phyloP scores from a whole-genome alignment of 495 filamentous ascomycete genomes.

The Halenospora varia region DNA sequence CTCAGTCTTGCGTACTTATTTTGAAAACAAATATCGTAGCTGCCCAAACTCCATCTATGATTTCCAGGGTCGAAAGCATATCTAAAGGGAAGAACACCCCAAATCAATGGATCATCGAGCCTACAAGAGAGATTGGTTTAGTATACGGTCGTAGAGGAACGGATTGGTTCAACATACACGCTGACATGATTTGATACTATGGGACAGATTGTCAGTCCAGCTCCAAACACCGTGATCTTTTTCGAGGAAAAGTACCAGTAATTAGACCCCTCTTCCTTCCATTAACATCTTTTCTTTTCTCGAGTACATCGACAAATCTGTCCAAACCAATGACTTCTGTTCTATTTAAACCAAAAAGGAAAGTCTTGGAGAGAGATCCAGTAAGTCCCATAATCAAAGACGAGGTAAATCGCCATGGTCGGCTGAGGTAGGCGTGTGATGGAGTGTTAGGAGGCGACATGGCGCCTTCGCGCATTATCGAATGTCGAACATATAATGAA shows the following conservation, averaged over 20 bases:
- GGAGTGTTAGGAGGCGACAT: slow-evolving; percentile 20
- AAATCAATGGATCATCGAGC: slow-evolving; percentile 90
- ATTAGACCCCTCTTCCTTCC: slow-evolving; percentile 72
- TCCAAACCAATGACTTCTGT: slow-evolving; percentile 68
- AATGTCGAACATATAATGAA: slow-evolving; percentile 9
- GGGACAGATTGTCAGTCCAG: background rate
- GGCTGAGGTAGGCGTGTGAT: slow-evolving; percentile 34
- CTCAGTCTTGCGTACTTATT: slow-evolving; percentile 46
- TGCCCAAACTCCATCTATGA: slow-evolving; percentile 81
- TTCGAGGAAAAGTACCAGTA: slow-evolving; percentile 56
- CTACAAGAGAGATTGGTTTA: slow-evolving; percentile 40
- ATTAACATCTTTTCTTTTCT: slow-evolving; percentile 64
- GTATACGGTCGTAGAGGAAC: slow-evolving; percentile 1
- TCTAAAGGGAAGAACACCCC: slow-evolving; percentile 75
- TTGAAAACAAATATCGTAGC: slow-evolving; percentile 88
- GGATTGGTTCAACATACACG: slow-evolving; percentile 65
- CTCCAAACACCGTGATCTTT: slow-evolving; percentile 1
- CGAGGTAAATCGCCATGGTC: slow-evolving; percentile 50
- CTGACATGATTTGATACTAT: slow-evolving; percentile 92
- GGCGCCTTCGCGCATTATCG: slow-evolving; percentile 13
- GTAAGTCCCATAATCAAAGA: slow-evolving; percentile 50
- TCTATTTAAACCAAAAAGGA: slow-evolving; percentile 46
- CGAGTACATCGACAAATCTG: slow-evolving; percentile 69
- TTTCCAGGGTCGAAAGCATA: slow-evolving; percentile 67
- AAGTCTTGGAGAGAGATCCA: slow-evolving; percentile 35